Evolutionary conservation across 225 moss, liverwort and hornwort genomes (phyloP).

Genomic region (Physcomitrium patens): DNA sequence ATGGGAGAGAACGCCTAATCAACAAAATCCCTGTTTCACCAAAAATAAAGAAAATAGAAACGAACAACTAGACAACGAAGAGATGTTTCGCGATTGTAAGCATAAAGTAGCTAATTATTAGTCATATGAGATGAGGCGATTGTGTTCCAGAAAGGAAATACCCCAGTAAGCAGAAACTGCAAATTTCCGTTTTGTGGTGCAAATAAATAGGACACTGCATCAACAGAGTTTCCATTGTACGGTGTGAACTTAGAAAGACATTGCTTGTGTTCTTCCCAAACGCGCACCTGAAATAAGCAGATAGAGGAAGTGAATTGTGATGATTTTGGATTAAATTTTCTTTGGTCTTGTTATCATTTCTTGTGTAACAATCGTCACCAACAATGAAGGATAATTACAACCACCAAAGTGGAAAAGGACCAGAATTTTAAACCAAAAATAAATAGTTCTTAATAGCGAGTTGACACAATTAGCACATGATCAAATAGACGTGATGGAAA

Average conservation of each 20-base stretch:
- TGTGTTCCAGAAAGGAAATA: constrained; percentile 9
- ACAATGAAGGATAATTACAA: too few relatives aligned
- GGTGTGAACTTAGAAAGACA: too few relatives aligned
- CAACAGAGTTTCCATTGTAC: too few relatives aligned
- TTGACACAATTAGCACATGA: constrained; percentile 15
- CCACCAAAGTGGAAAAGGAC: too few relatives aligned
- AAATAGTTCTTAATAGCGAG: background rate
- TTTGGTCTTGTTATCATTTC: too few relatives aligned
- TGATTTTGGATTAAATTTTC: too few relatives aligned
- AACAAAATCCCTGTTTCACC: background rate
- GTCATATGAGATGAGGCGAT: background rate
- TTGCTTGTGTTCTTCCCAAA: too few relatives aligned
- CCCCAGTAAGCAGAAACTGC: constrained; percentile 35
- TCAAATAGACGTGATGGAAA: constrained; percentile 50
- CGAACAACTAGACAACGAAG: background rate
- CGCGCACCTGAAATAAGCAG: too few relatives aligned
- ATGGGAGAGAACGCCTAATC: background rate
- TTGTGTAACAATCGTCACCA: too few relatives aligned
- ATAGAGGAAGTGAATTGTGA: too few relatives aligned
- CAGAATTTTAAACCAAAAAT: too few relatives aligned
- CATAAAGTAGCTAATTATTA: background rate
- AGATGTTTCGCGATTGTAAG: background rate
- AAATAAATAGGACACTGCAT: too few relatives aligned
- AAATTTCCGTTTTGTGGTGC: background rate
- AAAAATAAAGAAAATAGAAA: background rate